Conservation (phyloP, 2,329 filamentous ascomycete species). For the Zalaria obscura region DNA sequence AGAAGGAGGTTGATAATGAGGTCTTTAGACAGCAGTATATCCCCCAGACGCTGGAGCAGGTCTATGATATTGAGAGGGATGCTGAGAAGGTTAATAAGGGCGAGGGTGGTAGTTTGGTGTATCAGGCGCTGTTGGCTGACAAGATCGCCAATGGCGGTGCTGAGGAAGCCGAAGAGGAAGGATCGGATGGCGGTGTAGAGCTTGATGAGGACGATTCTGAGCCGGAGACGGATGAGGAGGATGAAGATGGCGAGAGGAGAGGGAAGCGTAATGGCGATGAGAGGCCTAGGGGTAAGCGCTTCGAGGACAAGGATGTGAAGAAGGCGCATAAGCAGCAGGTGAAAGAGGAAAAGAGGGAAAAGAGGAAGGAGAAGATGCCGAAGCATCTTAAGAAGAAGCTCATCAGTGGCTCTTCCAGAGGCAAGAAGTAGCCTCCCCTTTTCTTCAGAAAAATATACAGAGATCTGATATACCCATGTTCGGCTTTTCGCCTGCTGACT, state of each 20-base stretch:
- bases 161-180: conserved; percentile 22
- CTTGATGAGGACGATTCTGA: conserved; percentile 8
- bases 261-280: conserved; percentile 38
- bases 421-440: conserved; percentile 40
- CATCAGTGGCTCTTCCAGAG: conserved; percentile 43
- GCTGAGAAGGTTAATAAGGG: conserved; percentile 62
- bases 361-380: conserved; percentile 88
- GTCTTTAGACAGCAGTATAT: conserved; percentile 96
- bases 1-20: conserved; percentile 68
- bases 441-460: too few species aligned
- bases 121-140: conserved; percentile 69
- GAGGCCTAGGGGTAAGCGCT: conserved; percentile 63
- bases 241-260: conserved; percentile 23
- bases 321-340: conserved; percentile 78
- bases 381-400: conserved; percentile 92
- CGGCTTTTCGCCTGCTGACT: too few species aligned
- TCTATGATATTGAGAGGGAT: conserved; percentile 91
- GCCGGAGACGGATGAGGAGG: conserved; percentile 33
- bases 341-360: conserved; percentile 91
- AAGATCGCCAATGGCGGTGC: conserved; percentile 32
- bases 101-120: conserved; percentile 64
- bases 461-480: too few species aligned
- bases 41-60: conserved; percentile 85
- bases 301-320: conserved; percentile 85
- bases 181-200: conserved; percentile 15